phyloP scores from a whole-genome alignment of 2,329 filamentous ascomycete species.

The Trichophyton benhamiae region DNA sequence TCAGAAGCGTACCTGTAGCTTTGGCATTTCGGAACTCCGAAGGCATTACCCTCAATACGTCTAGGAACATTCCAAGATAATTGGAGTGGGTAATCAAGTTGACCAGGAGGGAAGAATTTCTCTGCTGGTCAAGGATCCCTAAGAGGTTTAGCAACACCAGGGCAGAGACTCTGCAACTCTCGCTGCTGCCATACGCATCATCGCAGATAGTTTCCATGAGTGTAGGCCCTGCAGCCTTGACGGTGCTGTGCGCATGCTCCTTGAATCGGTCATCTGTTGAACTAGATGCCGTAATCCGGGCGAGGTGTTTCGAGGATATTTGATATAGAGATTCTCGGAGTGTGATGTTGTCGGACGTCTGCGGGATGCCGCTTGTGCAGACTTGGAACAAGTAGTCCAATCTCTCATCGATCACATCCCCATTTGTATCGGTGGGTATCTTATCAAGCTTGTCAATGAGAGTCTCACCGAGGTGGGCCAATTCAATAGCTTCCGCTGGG shows the following conservation, averaged over 20 bases:
- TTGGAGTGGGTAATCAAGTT: slow-evolving; percentile 74
- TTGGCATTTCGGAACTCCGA: slow-evolving; percentile 54
- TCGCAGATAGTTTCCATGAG: slow-evolving; percentile 82
- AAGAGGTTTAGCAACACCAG: slow-evolving; percentile 71
- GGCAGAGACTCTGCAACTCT: slow-evolving; percentile 70
- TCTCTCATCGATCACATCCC: slow-evolving; percentile 70
- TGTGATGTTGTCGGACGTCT: slow-evolving; percentile 55
- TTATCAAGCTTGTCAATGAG: slow-evolving; percentile 36
- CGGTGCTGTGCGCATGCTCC: slow-evolving; percentile 46
- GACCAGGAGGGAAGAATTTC: slow-evolving; percentile 62
- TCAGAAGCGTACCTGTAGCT: slow-evolving; percentile 39
- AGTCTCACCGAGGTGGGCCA: slow-evolving; percentile 65
- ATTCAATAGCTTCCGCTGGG: slow-evolving; percentile 56
- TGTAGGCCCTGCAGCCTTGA: slow-evolving; percentile 68
- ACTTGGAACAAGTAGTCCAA: slow-evolving; percentile 85
- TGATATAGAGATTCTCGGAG: slow-evolving; percentile 80
- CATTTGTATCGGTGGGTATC: slow-evolving; percentile 28
- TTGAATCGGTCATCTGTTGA: slow-evolving; percentile 18
- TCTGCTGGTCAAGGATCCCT: slow-evolving; percentile 58
- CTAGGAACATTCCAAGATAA: slow-evolving; percentile 79
- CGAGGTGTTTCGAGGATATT: slow-evolving; percentile 77
- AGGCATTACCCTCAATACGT: slow-evolving; percentile 68
- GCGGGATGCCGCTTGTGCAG: slow-evolving; percentile 65
- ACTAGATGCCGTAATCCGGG: slow-evolving; percentile 31
- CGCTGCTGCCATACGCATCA: slow-evolving; percentile 76